Evolutionary conservation across 495 filamentous ascomycete species (phyloP).

Genomic region (Hypoxylon crocopeplum): DNA sequence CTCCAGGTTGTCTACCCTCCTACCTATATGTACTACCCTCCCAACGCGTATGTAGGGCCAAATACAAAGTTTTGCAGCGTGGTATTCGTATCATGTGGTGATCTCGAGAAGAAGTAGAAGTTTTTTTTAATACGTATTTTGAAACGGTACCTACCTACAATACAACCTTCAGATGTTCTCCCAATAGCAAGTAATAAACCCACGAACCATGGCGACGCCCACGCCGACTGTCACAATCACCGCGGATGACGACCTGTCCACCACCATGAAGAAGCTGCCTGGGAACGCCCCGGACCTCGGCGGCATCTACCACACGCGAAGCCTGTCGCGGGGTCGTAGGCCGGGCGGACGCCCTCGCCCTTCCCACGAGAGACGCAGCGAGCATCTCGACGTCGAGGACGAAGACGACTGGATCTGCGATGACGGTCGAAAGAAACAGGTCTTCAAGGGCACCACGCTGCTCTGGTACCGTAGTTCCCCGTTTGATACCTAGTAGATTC

Average conservation of each 20-base stretch:
- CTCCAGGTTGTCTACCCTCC: background rate
- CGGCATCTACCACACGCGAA: slow-evolving; percentile 50
- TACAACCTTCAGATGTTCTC: background rate
- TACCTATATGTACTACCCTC: slow-evolving; percentile 10
- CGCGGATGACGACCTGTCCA: slow-evolving; percentile 30
- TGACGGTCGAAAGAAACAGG: slow-evolving; percentile 50
- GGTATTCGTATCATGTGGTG: background rate
- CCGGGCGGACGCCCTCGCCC: slow-evolving; percentile 34
- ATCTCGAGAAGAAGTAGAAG: background rate
- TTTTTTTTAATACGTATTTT: background rate
- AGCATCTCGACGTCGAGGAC: slow-evolving; percentile 44
- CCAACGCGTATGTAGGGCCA: background rate
- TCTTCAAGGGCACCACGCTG: slow-evolving; percentile 51
- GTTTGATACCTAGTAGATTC: background rate
- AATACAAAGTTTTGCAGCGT: background rate
- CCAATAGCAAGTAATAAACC: slow-evolving; percentile 10
- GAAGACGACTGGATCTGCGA: slow-evolving; percentile 48
- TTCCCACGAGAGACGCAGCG: slow-evolving; percentile 32
- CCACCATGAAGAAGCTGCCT: slow-evolving; percentile 25
- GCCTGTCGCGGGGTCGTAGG: slow-evolving; percentile 31
- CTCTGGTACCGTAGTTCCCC: slow-evolving; percentile 45
- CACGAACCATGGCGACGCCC: slow-evolving; percentile 15
- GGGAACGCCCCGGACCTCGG: slow-evolving; percentile 30
- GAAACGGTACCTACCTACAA: background rate
- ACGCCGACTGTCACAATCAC: slow-evolving; percentile 26